Conservation (phyloP, 2,329 filamentous ascomycete species). For the Kalmusia sp. region DNA sequence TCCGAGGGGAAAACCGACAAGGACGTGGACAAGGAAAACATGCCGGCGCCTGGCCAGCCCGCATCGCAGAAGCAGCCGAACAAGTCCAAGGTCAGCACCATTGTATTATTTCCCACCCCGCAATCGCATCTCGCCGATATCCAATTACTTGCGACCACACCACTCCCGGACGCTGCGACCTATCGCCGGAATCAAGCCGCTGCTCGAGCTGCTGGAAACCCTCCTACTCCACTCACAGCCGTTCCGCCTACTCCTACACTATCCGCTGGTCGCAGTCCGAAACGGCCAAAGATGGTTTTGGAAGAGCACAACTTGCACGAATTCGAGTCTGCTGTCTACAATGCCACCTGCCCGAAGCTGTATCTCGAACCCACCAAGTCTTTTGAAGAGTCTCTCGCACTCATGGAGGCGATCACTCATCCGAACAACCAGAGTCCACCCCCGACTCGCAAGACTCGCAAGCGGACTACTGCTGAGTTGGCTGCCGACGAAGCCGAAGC, state of each 20-base stretch:
- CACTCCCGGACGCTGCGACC: conserved; percentile 58
- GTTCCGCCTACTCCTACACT: conserved; percentile 65
- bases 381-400: conserved; percentile 70
- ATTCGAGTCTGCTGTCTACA: conserved; percentile 77
- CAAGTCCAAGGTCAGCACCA: conserved; percentile 69
- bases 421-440: conserved; percentile 78
- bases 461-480: conserved; percentile 92
- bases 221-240: conserved; percentile 68
- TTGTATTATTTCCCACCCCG: conserved; percentile 84
- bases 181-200: conserved; percentile 57
- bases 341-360: conserved; percentile 76
- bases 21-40: conserved; percentile 64
- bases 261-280: conserved; percentile 69
- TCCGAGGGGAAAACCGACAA: conserved; percentile 38
- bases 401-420: conserved; percentile 76
- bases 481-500: conserved; percentile 92
- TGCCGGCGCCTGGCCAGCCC: conserved; percentile 60
- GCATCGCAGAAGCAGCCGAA: conserved; percentile 53
- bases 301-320: conserved; percentile 75
- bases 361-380: conserved; percentile 78
- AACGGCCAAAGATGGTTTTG: conserved; percentile 75
- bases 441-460: conserved; percentile 85
- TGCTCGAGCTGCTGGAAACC: conserved; percentile 59
- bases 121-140: conserved; percentile 79
- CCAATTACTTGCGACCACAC: conserved; percentile 75